These are phyloP conservation scores for Haplosporangium sp. DNA, from an alignment of 371 early-diverging fungal species.

Conservation along the genomic window DNA sequence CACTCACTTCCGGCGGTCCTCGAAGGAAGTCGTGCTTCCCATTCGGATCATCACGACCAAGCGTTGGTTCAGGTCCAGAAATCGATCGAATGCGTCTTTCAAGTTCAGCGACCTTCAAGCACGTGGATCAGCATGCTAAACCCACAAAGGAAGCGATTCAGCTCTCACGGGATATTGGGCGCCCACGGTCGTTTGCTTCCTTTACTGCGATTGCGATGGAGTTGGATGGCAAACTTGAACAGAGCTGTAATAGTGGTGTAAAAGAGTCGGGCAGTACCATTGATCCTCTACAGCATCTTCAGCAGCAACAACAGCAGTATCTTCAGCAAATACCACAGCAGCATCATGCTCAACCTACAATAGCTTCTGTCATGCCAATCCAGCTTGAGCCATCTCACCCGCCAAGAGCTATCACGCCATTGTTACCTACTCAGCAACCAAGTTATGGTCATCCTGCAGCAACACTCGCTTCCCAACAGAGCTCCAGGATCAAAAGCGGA, in stretches of 20 bases:
- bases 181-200: conserved; percentile 32
- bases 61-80: neutral
- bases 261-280: neutral
- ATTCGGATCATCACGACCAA: neutral
- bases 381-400: conserved; percentile 3
- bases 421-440: neutral
- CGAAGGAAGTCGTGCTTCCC: conserved; percentile 9
- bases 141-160: conserved; percentile 22
- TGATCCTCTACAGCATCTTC: neutral
- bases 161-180: conserved; percentile 14
- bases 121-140: conserved; percentile 5
- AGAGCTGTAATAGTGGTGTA: neutral
- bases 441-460: neutral
- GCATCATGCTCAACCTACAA: neutral
- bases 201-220: conserved; percentile 52
- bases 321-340: conserved; percentile 6
- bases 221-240: conserved; percentile 15
- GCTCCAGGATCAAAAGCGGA: conserved; percentile 11
- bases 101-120: neutral
- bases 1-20: neutral
- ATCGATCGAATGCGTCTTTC: neutral
- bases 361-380: neutral
- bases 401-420: neutral
- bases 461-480: conserved; percentile 18
- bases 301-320: conserved; percentile 4